Evolutionary conservation across 2,329 filamentous ascomycete genomes (phyloP), one percentile per base, ranked within the genome.

Genomic region (Calonectria pseudoturangicola): DNA sequence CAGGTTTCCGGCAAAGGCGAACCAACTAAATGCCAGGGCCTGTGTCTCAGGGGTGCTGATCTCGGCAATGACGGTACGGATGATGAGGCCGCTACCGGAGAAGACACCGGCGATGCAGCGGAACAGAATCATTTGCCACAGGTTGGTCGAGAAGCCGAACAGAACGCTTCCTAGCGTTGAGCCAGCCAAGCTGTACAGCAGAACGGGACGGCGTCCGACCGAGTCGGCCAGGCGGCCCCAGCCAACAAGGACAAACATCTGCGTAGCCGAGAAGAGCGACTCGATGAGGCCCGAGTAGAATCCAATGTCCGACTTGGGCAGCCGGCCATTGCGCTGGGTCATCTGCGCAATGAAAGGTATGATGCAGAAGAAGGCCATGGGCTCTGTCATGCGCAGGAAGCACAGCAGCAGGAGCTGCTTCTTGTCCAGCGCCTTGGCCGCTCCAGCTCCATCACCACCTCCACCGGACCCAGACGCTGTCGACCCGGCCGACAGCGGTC

Each of bases 301-400:
- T 2, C 94, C 94, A 4, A 95, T 91, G 81, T 95, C 92, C n/a
- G 88, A 84, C 54, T 90, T 85, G 1, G 87, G 82, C 2, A 96
- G 83, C 13, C 87, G 79, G 12, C 93, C 93, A 71, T 92, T 93
- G 70, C 89, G 87, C 82, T 90, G 86, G 45, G 94, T 91, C 94
- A 96, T 96, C 80, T 93, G 87, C 79, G 92, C 94, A 83, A 97
- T 90, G 84, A 94, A 96, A 0, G 94, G 93, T 78, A 96, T 94
- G 81, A 96, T 95, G 81, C 89, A 91, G 86, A 96, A 96, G 85
- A 95, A 96, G n/a, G 93, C 93, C 48, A 96, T 89, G 0, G 94
- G 94, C 79, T 96, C 94, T 54, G 94, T 87, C 30, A 94, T 81
- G 7, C 94, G 91, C 2, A 92, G 92, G 81, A 92, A 94, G 86